These are phyloP conservation scores for Colletotrichum scovillei DNA, from an alignment of 2,329 filamentous ascomycete genomes.

Conservation along the genomic window DNA sequence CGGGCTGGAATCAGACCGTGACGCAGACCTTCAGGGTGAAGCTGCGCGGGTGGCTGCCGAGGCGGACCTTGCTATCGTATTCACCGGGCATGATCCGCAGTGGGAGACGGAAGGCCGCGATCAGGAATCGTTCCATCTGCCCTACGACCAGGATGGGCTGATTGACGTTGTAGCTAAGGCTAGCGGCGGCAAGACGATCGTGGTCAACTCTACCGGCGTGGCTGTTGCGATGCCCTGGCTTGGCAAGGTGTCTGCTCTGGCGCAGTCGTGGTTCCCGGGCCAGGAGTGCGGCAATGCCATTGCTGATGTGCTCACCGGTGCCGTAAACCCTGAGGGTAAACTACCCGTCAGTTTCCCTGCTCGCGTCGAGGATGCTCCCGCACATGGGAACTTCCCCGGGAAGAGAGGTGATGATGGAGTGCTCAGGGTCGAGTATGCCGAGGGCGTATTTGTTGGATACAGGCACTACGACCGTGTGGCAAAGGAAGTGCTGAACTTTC, in stretches of 20 bases:
- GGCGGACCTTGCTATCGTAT: constrained; percentile 70
- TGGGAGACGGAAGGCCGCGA: constrained; percentile 68
- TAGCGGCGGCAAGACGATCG: constrained; percentile 69
- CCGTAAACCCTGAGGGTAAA: constrained; percentile 73
- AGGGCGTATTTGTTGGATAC: constrained; percentile 77
- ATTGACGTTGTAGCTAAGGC: constrained; percentile 66
- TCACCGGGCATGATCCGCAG: constrained; percentile 69
- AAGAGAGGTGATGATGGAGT: constrained; percentile 55
- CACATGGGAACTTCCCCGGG: constrained; percentile 69
- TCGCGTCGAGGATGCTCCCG: constrained; percentile 70
- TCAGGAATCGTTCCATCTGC: constrained; percentile 58
- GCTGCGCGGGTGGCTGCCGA: constrained; percentile 49
- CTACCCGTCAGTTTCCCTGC: constrained; percentile 73
- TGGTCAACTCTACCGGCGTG: constrained; percentile 74
- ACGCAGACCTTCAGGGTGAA: constrained; percentile 67
- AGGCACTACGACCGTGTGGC: constrained; percentile 73
- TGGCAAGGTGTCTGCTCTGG: constrained; percentile 65
- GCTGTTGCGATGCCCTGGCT: constrained; percentile 71
- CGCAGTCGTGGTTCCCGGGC: constrained; percentile 77
- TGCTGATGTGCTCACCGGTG: constrained; percentile 73
- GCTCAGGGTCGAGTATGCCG: constrained; percentile 72
- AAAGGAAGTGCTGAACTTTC: constrained; percentile 68
- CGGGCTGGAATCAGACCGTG: constrained; percentile 48
- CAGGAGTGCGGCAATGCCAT: constrained; percentile 77
- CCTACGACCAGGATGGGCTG: constrained; percentile 73